phyloP scores from a whole-genome alignment of 352 stramenopile genomes.

The Bremia lactucae region DNA sequence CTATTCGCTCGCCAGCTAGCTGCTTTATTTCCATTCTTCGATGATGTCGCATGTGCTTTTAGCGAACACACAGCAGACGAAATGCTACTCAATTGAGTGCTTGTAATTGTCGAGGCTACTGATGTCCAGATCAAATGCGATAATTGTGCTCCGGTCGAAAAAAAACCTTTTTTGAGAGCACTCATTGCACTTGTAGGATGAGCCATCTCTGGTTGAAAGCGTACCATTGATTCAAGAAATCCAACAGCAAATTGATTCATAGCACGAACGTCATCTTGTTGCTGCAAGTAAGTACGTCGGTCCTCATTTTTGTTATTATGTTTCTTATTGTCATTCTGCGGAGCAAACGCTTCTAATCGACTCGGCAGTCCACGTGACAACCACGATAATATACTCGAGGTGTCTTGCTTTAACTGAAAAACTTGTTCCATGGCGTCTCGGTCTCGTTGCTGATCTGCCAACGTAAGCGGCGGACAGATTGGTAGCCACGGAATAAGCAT shows the following conservation, averaged over 20 bases:
- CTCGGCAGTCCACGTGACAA: slow-evolving; percentile 36
- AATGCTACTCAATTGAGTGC: slow-evolving; percentile 55
- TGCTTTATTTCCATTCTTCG: slow-evolving; percentile 14
- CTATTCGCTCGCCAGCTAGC: slow-evolving; percentile 8
- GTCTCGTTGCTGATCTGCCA: slow-evolving; percentile 40
- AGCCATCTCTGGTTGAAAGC: slow-evolving; percentile 58
- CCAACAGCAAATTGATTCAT: slow-evolving; percentile 72
- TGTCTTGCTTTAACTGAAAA: slow-evolving; percentile 68
- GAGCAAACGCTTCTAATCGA: slow-evolving; percentile 28
- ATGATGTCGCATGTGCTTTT: slow-evolving; percentile 18
- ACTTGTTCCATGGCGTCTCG: slow-evolving; percentile 60
- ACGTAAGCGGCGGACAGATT: slow-evolving; percentile 41
- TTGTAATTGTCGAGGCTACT: slow-evolving; percentile 51
- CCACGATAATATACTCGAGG: slow-evolving; percentile 50
- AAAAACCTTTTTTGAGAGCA: slow-evolving; percentile 60
- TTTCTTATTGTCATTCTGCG: slow-evolving; percentile 24
- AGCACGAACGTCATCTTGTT: slow-evolving; percentile 38
- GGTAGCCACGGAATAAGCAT: slow-evolving; percentile 79
- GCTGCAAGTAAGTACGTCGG: slow-evolving; percentile 9
- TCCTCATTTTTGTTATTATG: slow-evolving; percentile 19
- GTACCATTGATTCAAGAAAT: slow-evolving; percentile 50
- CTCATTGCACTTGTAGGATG: slow-evolving; percentile 39
- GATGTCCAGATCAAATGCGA: slow-evolving; percentile 72
- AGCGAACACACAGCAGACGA: slow-evolving; percentile 55
- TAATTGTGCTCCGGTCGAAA: slow-evolving; percentile 53